A percentile compares a stretch with the other conserved stretches of the same genome.
Conservation (phyloP, 139 green algal genomes). For the Coelastrella sp. region DNA sequence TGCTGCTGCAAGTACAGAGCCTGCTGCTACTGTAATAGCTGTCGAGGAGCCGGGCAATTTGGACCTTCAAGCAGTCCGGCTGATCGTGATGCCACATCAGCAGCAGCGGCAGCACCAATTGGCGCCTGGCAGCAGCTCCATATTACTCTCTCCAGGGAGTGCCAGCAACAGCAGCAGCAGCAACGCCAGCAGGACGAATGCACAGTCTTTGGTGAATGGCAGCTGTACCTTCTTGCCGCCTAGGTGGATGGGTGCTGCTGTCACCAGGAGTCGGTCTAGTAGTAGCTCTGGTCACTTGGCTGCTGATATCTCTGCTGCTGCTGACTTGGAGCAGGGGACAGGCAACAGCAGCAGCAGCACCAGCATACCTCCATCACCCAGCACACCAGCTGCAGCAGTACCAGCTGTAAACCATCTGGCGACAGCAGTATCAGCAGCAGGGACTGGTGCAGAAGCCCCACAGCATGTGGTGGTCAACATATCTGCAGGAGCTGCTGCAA, state of each 20-base stretch:
- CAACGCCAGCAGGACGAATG: not conserved
- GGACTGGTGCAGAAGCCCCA: too few relatives aligned
- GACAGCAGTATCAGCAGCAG: too few relatives aligned
- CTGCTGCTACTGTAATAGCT: not conserved
- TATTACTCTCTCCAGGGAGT: too few relatives aligned
- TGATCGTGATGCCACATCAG: not conserved
- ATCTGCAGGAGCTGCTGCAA: too few relatives aligned
- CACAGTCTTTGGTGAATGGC: too few relatives aligned
- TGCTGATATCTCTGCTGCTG: too few relatives aligned
- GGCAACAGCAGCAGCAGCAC: not conserved
- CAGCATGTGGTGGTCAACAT: too few relatives aligned
- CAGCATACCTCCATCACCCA: not conserved
- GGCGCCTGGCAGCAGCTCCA: too few relatives aligned
- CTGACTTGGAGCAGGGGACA: not conserved
- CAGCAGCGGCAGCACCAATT: not conserved
- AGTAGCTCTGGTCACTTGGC: too few relatives aligned
- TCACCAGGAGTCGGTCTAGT: too few relatives aligned
- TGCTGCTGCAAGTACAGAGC: not conserved
- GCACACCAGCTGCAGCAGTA: slow-evolving; percentile 13
- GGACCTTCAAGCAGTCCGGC: not conserved
- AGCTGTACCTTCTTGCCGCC: too few relatives aligned
- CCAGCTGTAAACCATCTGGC: not conserved
- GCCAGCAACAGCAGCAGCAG: slow-evolving; percentile 21
- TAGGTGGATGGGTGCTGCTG: too few relatives aligned
- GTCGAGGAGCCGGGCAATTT: not conserved